Evolutionary conservation across 306 rosid genomes (phyloP).

Genomic region (Astragalus glycyphyllos): DNA sequence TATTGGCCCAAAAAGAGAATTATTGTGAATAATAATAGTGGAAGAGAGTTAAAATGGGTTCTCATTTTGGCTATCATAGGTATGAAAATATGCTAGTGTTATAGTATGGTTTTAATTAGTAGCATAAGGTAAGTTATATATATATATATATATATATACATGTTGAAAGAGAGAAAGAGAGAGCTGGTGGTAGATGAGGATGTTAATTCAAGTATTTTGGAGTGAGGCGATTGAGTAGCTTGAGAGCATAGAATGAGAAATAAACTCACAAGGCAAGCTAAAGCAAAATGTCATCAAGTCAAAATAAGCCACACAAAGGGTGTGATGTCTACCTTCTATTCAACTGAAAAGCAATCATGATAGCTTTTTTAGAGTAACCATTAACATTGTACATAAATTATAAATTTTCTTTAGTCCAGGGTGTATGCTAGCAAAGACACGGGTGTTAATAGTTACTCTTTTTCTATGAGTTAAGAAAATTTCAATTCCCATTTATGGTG

Average conservation of each 20-base stretch:
- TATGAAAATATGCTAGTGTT: not conserved
- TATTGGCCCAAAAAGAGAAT: conserved; percentile 39
- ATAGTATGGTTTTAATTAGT: conserved; percentile 15
- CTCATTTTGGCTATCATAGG: conserved; percentile 46
- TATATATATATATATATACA: conserved; percentile 41
- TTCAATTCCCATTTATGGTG: too few species aligned
- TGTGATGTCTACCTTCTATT: conserved; percentile 38
- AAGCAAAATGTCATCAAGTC: conserved; percentile 33
- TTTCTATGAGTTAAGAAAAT: too few species aligned
- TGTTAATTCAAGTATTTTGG: conserved; percentile 26
- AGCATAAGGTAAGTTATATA: conserved; percentile 19
- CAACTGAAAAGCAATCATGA: conserved; percentile 35
- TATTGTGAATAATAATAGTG: conserved; percentile 38
- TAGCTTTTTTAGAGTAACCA: not conserved
- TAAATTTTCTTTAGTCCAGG: too few species aligned
- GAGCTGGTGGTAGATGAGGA: conserved; percentile 42
- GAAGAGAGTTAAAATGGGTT: conserved; percentile 39
- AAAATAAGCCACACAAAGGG: conserved; percentile 45
- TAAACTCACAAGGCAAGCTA: conserved; percentile 55
- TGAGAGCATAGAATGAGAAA: conserved; percentile 57
- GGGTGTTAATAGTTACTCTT: too few species aligned
- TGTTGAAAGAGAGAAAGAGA: conserved; percentile 8
- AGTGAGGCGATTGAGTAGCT: conserved; percentile 73
- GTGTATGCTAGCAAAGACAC: too few species aligned
- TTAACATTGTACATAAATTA: too few species aligned